These are phyloP conservation scores for Rhizopus microsporus DNA, from an alignment of 371 early-diverging fungal species.

Conservation along the genomic window DNA sequence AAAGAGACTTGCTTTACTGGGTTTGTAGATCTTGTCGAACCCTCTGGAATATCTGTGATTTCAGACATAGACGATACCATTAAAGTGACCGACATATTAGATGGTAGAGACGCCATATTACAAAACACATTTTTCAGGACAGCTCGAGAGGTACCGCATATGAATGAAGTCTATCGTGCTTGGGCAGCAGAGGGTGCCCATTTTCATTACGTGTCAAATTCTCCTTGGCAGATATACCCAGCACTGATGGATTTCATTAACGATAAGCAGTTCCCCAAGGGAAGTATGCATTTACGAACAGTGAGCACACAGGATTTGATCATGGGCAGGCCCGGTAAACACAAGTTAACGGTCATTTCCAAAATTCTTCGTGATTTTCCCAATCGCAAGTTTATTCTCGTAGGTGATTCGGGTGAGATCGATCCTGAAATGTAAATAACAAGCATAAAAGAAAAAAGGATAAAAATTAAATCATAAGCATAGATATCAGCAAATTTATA, in stretches of 20 bases:
- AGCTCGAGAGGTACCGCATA: constrained; percentile 42
- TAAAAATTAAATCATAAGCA: not conserved
- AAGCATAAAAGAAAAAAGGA: not conserved
- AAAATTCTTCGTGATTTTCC: constrained; percentile 52
- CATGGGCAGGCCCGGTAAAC: constrained; percentile 34
- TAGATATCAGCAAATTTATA: constrained; percentile 50
- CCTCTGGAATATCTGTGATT: constrained; percentile 55
- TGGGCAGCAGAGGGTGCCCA: constrained; percentile 39
- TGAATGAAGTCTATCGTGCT: constrained; percentile 39
- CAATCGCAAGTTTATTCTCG: constrained; percentile 63
- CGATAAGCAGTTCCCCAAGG: constrained; percentile 39
- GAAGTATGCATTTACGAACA: constrained; percentile 45
- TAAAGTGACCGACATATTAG: constrained; percentile 56
- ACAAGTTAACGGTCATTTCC: constrained; percentile 40
- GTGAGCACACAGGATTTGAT: constrained; percentile 38
- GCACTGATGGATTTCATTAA: constrained; percentile 40
- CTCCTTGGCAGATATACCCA: constrained; percentile 53
- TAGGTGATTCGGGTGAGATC: constrained; percentile 73
- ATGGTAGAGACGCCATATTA: constrained; percentile 47
- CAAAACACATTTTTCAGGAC: constrained; percentile 48
- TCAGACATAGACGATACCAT: constrained; percentile 71
- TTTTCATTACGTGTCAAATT: constrained; percentile 54
- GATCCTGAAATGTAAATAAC: constrained; percentile 61
- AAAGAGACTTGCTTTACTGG: constrained; percentile 31
- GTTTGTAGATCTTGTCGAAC: constrained; percentile 52